A percentile compares a stretch with the other conserved stretches of the same genome.
Conservation (phyloP, 179 eudicot genomes). For the Beta lomatogona region DNA sequence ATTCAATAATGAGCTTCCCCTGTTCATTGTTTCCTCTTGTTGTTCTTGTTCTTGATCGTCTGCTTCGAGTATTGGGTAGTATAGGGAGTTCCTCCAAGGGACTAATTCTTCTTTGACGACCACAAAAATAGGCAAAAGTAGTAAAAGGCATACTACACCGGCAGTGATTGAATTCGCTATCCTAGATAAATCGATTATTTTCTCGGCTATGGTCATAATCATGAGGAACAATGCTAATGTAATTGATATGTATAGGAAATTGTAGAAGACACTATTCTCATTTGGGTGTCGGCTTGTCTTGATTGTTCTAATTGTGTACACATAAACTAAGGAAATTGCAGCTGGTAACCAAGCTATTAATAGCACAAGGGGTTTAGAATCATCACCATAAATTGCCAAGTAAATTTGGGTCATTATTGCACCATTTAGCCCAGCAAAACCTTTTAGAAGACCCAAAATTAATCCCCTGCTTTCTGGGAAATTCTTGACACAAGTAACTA, state of each 20-base stretch:
- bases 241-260: conserved; percentile 26
- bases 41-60: background rate
- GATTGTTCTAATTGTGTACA: conserved; percentile 22
- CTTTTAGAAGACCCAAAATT: conserved; percentile 33
- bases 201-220: conserved; percentile 18
- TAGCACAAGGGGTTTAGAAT: conserved; percentile 25
- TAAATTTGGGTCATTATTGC: conserved; percentile 35
- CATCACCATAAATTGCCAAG: conserved; percentile 35
- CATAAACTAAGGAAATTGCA: conserved; percentile 22
- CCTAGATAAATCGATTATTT: background rate
- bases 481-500: conserved; percentile 36
- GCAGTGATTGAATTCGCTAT: conserved; percentile 8
- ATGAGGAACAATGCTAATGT: conserved; percentile 22
- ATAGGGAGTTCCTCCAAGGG: too few relatives aligned
- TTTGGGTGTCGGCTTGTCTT: conserved; percentile 7
- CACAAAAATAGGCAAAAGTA: conserved; percentile 9
- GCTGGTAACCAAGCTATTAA: conserved; percentile 38
- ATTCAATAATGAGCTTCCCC: conserved; percentile 26
- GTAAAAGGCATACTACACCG: conserved; percentile 5
- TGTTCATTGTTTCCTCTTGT: background rate
- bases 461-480: conserved; percentile 34
- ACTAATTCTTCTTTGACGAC: background rate
- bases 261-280: conserved; percentile 30
- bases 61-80: too few relatives aligned
- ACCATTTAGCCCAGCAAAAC: conserved; percentile 37